Percentiles rank a stretch among this genome's conserved stretches.
Conservation (phyloP, 2,329 filamentous ascomycete genomes). For the Xylariales sp. region DNA sequence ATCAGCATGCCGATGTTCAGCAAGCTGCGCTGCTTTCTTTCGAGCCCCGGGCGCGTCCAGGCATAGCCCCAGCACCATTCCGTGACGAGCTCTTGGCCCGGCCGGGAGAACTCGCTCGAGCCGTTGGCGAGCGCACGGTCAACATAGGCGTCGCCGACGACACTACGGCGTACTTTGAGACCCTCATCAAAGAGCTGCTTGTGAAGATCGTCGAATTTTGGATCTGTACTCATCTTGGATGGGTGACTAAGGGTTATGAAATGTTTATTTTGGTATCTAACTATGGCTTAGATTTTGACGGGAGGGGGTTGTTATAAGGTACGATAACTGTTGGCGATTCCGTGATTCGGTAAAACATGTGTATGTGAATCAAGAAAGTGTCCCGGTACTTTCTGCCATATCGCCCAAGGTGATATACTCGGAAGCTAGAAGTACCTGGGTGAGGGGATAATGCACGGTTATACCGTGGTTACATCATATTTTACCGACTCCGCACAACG, state of each 20-base stretch:
- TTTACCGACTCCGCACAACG: constrained; percentile 23
- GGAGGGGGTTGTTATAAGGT: background rate
- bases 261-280: background rate
- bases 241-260: background rate
- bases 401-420: background rate
- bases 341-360: background rate
- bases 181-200: constrained; percentile 70
- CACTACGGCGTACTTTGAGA: constrained; percentile 68
- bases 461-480: constrained; percentile 26
- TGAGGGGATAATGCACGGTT: constrained; percentile 24
- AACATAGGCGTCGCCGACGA: constrained; percentile 72
- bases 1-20: constrained; percentile 72
- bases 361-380: background rate
- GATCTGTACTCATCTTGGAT: constrained; percentile 41
- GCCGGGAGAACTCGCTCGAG: constrained; percentile 67
- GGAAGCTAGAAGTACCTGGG: background rate
- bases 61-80: constrained; percentile 73
- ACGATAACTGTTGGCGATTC: background rate
- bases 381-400: background rate
- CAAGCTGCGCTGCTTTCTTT: constrained; percentile 69
- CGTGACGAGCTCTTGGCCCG: constrained; percentile 72
- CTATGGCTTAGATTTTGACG: background rate
- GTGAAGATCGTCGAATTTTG: constrained; percentile 54
- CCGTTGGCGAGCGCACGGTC: constrained; percentile 66
- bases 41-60: constrained; percentile 72